Percentiles rank a stretch among this genome's conserved stretches.
phyloP scores from a whole-genome alignment of 305 asterid genomes.

The Ajuga reptans region DNA sequence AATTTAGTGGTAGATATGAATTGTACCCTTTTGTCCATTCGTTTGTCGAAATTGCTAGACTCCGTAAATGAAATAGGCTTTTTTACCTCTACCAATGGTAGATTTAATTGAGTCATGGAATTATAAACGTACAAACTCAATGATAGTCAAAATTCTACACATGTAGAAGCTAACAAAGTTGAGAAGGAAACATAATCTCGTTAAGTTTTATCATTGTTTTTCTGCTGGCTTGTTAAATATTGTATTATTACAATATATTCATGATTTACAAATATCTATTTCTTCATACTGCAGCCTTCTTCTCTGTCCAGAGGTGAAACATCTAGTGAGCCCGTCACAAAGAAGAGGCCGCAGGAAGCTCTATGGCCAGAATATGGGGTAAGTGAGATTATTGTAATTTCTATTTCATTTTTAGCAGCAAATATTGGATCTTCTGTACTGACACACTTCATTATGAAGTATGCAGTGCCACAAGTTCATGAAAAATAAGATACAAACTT shows the following conservation, averaged over 20 bases:
- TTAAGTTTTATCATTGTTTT: background rate
- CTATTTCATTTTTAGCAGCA: conserved; percentile 7
- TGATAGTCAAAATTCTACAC: background rate
- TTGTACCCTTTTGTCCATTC: background rate
- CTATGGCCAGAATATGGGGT: conserved; percentile 60
- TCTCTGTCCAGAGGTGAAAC: conserved; percentile 56
- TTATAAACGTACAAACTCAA: background rate
- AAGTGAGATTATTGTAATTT: conserved; percentile 24
- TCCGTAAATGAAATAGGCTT: background rate
- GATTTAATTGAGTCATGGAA: background rate
- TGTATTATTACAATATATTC: background rate
- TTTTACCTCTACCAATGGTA: background rate
- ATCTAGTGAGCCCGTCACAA: conserved; percentile 44
- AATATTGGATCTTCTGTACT: background rate
- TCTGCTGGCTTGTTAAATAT: background rate
- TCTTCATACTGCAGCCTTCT: conserved; percentile 45
- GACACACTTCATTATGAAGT: background rate
- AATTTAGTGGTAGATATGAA: background rate
- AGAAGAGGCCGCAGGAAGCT: conserved; percentile 61
- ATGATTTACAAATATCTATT: conserved; percentile 18
- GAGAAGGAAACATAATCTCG: background rate
- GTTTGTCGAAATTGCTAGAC: background rate
- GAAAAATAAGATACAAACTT: background rate
- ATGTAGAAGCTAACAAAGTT: background rate
- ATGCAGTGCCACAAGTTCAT: background rate